These are phyloP conservation scores for Trichoderma aggressivum DNA, from an alignment of 2,329 filamentous ascomycete species.

Conservation along the genomic window DNA sequence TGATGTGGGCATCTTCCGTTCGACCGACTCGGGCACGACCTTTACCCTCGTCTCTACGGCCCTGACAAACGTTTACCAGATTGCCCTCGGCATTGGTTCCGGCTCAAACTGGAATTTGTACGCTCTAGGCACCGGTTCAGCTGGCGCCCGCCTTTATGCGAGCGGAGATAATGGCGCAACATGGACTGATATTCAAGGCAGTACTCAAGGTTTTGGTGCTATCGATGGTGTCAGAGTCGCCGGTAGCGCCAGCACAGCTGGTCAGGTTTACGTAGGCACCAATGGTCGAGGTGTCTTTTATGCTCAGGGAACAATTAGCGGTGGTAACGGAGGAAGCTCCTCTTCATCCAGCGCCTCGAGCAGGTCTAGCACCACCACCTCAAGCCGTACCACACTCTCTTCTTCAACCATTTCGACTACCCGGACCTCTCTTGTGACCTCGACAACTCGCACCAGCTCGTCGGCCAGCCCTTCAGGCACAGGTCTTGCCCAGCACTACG, in stretches of 20 bases:
- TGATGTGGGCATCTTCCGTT: conserved; percentile 7
- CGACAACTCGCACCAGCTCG: not conserved
- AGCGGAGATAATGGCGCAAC: conserved; percentile 4
- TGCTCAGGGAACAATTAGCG: conserved; percentile 3
- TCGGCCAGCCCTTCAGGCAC: not conserved
- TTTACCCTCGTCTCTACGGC: not conserved
- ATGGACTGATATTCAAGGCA: conserved; percentile 9
- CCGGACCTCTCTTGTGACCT: not conserved
- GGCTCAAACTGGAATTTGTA: conserved; percentile 10
- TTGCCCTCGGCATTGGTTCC: not conserved
- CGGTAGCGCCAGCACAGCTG: not conserved
- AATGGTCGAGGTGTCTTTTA: conserved; percentile 7
- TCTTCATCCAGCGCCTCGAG: not conserved
- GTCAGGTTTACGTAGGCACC: conserved; percentile 8
- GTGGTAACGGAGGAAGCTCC: not conserved
- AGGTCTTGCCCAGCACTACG: not conserved
- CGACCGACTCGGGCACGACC: not conserved
- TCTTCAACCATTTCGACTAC: not conserved
- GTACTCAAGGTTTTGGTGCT: conserved; percentile 2
- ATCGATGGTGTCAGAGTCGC: not conserved
- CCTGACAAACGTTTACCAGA: conserved; percentile 1
- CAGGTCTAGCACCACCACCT: not conserved
- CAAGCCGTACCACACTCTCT: not conserved
- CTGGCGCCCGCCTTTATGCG: conserved; percentile 3
- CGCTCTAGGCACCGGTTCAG: not conserved